Percentiles rank a stretch among this genome's conserved stretches.
Conservation (phyloP, 202 grass and related monocot species). For the Schoenoplectus triqueter region DNA sequence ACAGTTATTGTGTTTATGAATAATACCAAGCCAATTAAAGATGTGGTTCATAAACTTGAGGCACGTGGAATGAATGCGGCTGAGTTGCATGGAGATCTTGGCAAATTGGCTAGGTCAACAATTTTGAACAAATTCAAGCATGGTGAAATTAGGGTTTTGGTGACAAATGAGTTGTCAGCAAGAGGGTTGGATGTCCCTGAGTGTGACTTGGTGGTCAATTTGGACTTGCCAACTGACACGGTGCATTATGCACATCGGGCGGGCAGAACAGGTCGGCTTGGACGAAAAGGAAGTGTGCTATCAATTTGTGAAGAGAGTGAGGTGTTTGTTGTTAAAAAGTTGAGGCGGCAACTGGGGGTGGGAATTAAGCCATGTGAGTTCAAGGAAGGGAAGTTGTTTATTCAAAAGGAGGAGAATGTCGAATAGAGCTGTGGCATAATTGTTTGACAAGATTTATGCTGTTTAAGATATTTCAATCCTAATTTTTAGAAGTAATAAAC, state of each 20-base stretch:
- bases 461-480: constrained; percentile 1
- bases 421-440: constrained; percentile 43
- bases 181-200: constrained; percentile 90
- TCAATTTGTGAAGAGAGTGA: constrained; percentile 84
- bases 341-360: constrained; percentile 69
- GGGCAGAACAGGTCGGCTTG: constrained; percentile 80
- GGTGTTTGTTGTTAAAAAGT: constrained; percentile 90
- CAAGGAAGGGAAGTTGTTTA: constrained; percentile 71
- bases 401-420: constrained; percentile 75
- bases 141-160: constrained; percentile 82
- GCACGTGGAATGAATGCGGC: constrained; percentile 80
- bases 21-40: constrained; percentile 89
- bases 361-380: constrained; percentile 81
- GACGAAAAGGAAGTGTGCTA: constrained; percentile 75
- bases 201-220: constrained; percentile 95
- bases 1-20: constrained; percentile 90
- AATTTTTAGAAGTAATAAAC: constrained; percentile 12
- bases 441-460: constrained; percentile 15
- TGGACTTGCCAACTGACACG: constrained; percentile 90
- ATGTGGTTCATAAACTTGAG: constrained; percentile 95
- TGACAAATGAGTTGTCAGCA: constrained; percentile 86
- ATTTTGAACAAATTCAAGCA: constrained; percentile 83
- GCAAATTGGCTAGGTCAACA: constrained; percentile 83
- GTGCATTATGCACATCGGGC: constrained; percentile 91
- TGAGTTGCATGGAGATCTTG: constrained; percentile 83